Base-by-base conservation (phyloP, 1,284 basidiomycete genomes). In the Tremellales sp. region DNA sequence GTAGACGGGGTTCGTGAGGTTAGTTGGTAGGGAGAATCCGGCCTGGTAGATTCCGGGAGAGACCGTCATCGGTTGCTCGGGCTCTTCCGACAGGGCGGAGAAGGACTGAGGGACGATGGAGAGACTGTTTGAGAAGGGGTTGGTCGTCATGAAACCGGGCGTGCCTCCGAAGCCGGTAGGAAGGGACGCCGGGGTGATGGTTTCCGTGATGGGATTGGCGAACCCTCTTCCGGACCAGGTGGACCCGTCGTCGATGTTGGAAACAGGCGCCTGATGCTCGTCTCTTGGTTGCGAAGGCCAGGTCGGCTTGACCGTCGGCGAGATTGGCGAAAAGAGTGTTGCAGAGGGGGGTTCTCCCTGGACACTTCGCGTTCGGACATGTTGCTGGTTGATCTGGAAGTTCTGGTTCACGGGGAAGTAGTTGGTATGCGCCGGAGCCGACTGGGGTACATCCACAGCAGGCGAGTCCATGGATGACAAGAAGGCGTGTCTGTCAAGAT, bases 271-370 rank as follows among this genome's bases (percentile, higher is more conserved):
- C 43, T 37, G 14, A 24, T 16, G 34, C 43, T 40, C 10, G 27
- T 25, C n/a, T n/a, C n/a, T n/a, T n/a, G n/a, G n/a, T n/a, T n/a
- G n/a, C n/a, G n/a, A n/a, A n/a, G n/a, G n/a, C n/a, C n/a, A n/a
- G 22, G 22, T 36, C 10, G 19, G 39, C 8, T 5, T 25, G 18
- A 27, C 24, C 14, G 24, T 21, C 5, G 50, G 50, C 5, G 50
- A 51, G 0, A 41, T 44, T 8, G 61, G 59, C 7, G 61, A 55
- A 41, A 52, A 57, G 8, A 63, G 22, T 28, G 54, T 57, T 2
- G 63, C 61, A 4, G 58, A 58, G 4, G 63, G 61, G 10, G 61
- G 61, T 43, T 65, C 60, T 3, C 52, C 61, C 42, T 65, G 63
- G 10, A 61, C 63, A 18, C 54, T 57, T 32, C 60, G 33, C 3